Evolutionary conservation across 1,139 yeast genomes (phyloP).

Genomic region (Yamadazyma diddensiae): DNA sequence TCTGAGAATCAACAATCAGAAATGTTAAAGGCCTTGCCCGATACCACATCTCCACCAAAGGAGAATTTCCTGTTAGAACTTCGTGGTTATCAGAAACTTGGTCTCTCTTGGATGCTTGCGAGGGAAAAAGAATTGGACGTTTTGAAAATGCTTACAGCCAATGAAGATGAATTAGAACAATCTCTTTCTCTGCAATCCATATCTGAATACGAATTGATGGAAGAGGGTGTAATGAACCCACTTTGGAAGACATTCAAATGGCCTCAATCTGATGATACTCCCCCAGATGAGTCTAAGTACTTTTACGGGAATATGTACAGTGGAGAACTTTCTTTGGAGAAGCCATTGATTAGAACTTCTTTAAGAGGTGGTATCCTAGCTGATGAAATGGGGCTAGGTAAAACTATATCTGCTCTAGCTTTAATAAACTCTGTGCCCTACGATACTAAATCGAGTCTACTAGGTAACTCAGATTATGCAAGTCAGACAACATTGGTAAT

Average conservation of each 20-base stretch:
- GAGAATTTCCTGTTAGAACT: constrained; percentile 54
- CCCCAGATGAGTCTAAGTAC: constrained; percentile 16
- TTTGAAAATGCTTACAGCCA: constrained; percentile 31
- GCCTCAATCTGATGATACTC: constrained; percentile 44
- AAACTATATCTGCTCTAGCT: constrained; percentile 81
- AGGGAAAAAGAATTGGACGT: constrained; percentile 54
- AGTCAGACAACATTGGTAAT: constrained; percentile 71
- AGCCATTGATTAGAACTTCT: constrained; percentile 59
- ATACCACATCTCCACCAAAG: constrained; percentile 55
- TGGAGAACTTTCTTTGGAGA: constrained; percentile 71
- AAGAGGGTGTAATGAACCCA: constrained; percentile 71
- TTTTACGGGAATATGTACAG: constrained; percentile 83
- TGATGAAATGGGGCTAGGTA: constrained; percentile 97
- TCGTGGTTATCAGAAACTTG: constrained; percentile 75
- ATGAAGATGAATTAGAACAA: constrained; percentile 13
- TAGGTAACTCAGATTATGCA: constrained; percentile 46
- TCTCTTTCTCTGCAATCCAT: constrained; percentile 29
- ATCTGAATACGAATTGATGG: constrained; percentile 23
- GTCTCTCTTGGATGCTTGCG: constrained; percentile 78
- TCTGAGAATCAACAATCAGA: constrained; percentile 59
- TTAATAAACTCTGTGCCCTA: constrained; percentile 63
- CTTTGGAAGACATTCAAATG: constrained; percentile 79
- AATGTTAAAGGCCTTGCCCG: constrained; percentile 52
- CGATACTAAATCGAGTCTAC: constrained; percentile 26
- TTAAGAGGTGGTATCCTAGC: constrained; percentile 88